Conservation (phyloP, 2,329 filamentous ascomycete species). For the Delphinella strobiligena region DNA sequence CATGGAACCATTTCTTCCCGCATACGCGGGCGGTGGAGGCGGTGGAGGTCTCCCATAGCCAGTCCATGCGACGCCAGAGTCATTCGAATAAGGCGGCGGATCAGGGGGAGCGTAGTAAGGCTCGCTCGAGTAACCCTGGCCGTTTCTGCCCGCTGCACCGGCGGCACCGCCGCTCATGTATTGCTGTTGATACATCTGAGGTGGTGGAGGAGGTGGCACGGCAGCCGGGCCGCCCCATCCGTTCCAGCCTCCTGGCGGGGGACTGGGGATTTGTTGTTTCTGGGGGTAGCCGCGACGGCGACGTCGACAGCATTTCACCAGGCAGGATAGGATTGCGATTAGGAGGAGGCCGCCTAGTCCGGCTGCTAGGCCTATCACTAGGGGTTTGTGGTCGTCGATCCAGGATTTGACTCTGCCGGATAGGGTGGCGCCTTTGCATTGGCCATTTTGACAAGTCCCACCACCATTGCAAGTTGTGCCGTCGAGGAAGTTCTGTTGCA, state of each 20-base stretch:
- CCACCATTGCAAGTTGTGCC: slow-evolving; percentile 75
- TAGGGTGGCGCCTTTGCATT: slow-evolving; percentile 59
- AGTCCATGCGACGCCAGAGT: too few species aligned
- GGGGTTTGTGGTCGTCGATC: slow-evolving; percentile 62
- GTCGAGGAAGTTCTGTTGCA: slow-evolving; percentile 88
- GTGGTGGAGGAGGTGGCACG: slow-evolving; percentile 5
- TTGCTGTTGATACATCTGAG: background rate
- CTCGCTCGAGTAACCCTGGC: too few species aligned
- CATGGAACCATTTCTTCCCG: background rate
- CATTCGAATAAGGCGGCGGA: too few species aligned
- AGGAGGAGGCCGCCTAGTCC: slow-evolving; percentile 63
- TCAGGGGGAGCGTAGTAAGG: too few species aligned
- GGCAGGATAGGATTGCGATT: slow-evolving; percentile 53
- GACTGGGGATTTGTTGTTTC: background rate
- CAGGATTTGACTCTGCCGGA: slow-evolving; percentile 61
- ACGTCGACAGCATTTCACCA: slow-evolving; percentile 39
- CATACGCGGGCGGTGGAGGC: too few species aligned
- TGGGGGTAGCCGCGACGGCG: slow-evolving; percentile 15
- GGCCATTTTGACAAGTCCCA: slow-evolving; percentile 66
- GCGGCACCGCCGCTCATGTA: too few species aligned
- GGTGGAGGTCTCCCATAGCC: too few species aligned
- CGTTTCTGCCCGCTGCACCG: too few species aligned
- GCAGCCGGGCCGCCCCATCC: slow-evolving; percentile 16
- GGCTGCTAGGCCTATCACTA: slow-evolving; percentile 69
- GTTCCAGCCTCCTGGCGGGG: slow-evolving; percentile 19